Base-by-base conservation (phyloP, 2,329 filamentous ascomycete species). In the Ophioceras dolichostomum region DNA sequence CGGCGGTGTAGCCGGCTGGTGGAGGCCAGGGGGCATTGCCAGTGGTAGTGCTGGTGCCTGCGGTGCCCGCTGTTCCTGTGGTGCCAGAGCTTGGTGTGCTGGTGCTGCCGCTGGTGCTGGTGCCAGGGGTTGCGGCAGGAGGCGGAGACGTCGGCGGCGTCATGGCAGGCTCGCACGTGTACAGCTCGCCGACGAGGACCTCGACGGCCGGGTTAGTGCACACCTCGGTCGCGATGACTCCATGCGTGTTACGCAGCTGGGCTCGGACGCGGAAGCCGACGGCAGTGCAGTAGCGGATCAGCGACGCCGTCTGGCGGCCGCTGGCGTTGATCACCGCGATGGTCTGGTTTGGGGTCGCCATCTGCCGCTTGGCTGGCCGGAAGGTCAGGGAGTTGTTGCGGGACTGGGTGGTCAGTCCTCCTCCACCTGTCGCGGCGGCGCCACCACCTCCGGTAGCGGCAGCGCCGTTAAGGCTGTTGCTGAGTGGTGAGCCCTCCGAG, bases 271-370 rank as follows among this genome's bases (percentile, higher is more conserved):
- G 77, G 67, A 91, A 96, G 47, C 91, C 91, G 39, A 96, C 81
- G 42, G 91, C 91, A 32, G 85, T 85, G 40, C 89, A 89, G 54
- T 94, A 87, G 48, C 91, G 83, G 50, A 95, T 91, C 52, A 98
- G 78, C 41, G 88, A 95, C 41, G 89, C 89, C 46, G 89, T 87
- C 68, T 98, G 91, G 50, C 91, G 83, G 53, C 91, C 91, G 57
- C 86, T 89, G 55, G 86, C 86, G 63, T 96, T 96, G 64, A 96
- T 88, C 54, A 94, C 80, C 55, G 88, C 89, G 52, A 94, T 86
- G 39, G 83, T 91, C 65, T 88, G 91, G 55, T 73, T 69, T 32
- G 72, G 70, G 21, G 65, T 62, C 41, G 69, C 67, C 61, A 72
- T 75, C 47, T 70, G 61, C 47, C 73, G 65, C 56, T 76, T 76